A percentile compares a stretch with the other conserved stretches of the same genome.
phyloP scores from a whole-genome alignment of 148 eudicot species.

The Camellia sinensis region DNA sequence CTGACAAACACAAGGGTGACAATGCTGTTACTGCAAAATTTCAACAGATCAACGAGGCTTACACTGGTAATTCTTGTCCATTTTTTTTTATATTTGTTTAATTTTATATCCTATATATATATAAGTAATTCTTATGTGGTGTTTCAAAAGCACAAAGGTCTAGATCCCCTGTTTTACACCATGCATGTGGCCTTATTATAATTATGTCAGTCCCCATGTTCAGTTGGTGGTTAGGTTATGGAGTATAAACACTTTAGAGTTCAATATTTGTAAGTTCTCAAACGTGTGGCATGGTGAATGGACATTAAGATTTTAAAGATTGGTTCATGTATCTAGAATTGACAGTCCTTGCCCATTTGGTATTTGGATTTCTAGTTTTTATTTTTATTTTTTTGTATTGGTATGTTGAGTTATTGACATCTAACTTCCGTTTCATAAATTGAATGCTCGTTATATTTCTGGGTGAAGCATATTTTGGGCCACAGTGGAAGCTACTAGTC shows the following conservation, averaged over 20 bases:
- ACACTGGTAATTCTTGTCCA: slow-evolving; percentile 36
- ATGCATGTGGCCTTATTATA: not conserved
- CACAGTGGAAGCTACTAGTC: not conserved
- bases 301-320: not conserved
- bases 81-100: too few relatives aligned
- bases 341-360: not conserved
- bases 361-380: not conserved
- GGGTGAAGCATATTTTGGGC: not conserved
- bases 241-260: not conserved
- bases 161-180: not conserved
- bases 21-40: slow-evolving; percentile 47
- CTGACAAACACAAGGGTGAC: slow-evolving; percentile 64
- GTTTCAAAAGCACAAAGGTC: slow-evolving; percentile 6
- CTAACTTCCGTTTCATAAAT: not conserved
- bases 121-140: not conserved
- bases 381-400: not conserved
- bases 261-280: not conserved
- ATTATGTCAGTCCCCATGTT: not conserved
- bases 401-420: slow-evolving; percentile 3
- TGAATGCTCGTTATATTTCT: not conserved
- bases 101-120: too few relatives aligned
- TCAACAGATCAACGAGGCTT: slow-evolving; percentile 68
- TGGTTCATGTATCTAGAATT: not conserved
- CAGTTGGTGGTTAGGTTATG: not conserved
- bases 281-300: not conserved